Conservation (phyloP, 164 flowering plant genomes). For the Annona squamosa region DNA sequence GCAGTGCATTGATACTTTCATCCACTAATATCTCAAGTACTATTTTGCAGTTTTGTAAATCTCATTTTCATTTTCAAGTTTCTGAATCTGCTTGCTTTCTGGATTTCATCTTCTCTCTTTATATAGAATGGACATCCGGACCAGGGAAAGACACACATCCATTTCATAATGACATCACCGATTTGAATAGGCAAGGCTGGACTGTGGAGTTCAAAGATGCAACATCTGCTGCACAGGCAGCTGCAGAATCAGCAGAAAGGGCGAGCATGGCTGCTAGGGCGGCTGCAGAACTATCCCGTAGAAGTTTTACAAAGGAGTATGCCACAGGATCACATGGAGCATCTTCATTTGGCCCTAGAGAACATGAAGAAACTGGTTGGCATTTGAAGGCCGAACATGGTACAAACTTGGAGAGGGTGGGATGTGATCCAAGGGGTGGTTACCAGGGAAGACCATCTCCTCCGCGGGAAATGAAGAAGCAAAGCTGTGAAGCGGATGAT, state of each 20-base stretch:
- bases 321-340: slow-evolving; percentile 33
- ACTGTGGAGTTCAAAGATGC: slow-evolving; percentile 90
- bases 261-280: slow-evolving; percentile 97
- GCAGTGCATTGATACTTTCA: not conserved
- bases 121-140: slow-evolving; percentile 26
- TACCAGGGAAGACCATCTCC: slow-evolving; percentile 2
- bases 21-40: not conserved
- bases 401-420: slow-evolving; percentile 5
- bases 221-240: slow-evolving; percentile 88
- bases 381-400: not conserved
- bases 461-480: slow-evolving; percentile 6
- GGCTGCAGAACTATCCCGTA: slow-evolving; percentile 76
- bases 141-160: slow-evolving; percentile 22
- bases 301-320: slow-evolving; percentile 25
- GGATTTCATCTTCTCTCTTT: slow-evolving; percentile 5
- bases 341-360: slow-evolving; percentile 5
- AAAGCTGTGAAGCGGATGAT: slow-evolving; percentile 6
- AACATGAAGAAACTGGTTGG: slow-evolving; percentile 6
- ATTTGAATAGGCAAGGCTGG: slow-evolving; percentile 36
- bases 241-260: slow-evolving; percentile 94
- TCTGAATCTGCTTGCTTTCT: not conserved
- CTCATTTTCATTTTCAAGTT: slow-evolving; percentile 1
- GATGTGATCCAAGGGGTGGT: not conserved
- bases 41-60: not conserved
- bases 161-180: slow-evolving; percentile 19